These are phyloP conservation scores for Phytophthora ramorum DNA, from an alignment of 352 stramenopile genomes.

Conservation along the genomic window DNA sequence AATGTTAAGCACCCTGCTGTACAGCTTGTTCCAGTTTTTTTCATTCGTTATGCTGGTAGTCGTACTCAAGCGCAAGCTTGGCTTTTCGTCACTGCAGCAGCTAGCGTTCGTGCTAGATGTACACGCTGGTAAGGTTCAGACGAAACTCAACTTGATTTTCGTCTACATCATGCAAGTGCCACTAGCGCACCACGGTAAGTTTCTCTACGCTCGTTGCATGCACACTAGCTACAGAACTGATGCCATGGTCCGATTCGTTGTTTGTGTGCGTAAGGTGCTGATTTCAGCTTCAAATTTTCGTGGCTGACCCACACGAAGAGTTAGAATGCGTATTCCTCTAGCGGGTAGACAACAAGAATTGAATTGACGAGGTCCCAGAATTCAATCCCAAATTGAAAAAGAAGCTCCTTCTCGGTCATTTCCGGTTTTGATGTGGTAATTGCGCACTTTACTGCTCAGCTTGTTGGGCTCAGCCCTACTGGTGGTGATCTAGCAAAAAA, in stretches of 20 bases:
- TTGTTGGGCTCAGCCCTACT: too few relatives aligned
- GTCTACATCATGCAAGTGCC: constrained; percentile 46
- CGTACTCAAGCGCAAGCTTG: constrained; percentile 26
- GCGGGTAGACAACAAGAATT: too few relatives aligned
- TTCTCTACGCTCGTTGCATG: not conserved
- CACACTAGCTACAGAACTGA: not conserved
- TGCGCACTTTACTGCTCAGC: too few relatives aligned
- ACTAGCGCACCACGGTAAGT: constrained; percentile 33
- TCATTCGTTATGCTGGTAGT: constrained; percentile 19
- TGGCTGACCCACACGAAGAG: constrained; percentile 11
- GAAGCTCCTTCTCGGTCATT: too few relatives aligned
- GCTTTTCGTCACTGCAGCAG: constrained; percentile 33
- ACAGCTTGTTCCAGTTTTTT: constrained; percentile 21
- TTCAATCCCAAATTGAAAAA: too few relatives aligned
- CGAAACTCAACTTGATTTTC: constrained; percentile 41
- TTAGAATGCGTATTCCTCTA: too few relatives aligned
- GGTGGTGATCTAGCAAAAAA: too few relatives aligned
- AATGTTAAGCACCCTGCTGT: constrained; percentile 21
- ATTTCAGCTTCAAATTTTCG: constrained; percentile 37
- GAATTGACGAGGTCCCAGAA: too few relatives aligned
- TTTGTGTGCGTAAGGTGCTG: constrained; percentile 12
- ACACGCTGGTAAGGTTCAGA: constrained; percentile 29
- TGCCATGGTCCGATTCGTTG: not conserved
- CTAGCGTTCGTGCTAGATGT: constrained; percentile 44
- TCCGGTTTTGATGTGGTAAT: too few relatives aligned